Conservation (phyloP, 495 filamentous ascomycete species). For the Massariosphaeria phaeospora region DNA sequence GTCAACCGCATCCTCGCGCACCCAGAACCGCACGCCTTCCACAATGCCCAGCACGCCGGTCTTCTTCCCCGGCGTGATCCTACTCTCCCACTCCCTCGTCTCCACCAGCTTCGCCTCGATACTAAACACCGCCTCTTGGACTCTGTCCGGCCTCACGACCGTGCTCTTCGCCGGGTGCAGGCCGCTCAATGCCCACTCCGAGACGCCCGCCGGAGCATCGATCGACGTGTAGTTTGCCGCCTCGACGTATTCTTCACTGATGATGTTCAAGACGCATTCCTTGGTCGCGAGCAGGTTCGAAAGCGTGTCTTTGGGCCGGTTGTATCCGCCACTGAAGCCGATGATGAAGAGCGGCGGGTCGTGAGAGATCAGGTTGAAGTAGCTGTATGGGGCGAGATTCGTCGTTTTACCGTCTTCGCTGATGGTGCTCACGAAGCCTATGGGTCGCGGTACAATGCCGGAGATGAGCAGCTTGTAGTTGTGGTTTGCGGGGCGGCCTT, state of each 20-base stretch:
- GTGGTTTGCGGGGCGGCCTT: constrained; percentile 58
- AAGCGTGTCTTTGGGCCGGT: constrained; percentile 68
- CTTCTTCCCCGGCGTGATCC: constrained; percentile 61
- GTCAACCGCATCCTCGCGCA: constrained; percentile 80
- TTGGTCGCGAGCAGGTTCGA: constrained; percentile 63
- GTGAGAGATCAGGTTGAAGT: constrained; percentile 76
- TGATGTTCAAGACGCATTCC: constrained; percentile 73
- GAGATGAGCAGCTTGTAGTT: constrained; percentile 95
- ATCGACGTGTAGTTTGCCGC: constrained; percentile 76
- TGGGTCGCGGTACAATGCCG: constrained; percentile 77
- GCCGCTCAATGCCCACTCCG: constrained; percentile 77
- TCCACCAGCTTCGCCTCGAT: constrained; percentile 75
- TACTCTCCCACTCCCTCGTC: constrained; percentile 70
- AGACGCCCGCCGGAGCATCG: constrained; percentile 71
- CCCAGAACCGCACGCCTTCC: constrained; percentile 86
- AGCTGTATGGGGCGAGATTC: constrained; percentile 86
- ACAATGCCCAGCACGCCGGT: constrained; percentile 69
- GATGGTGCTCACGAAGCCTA: constrained; percentile 59
- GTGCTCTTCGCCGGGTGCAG: constrained; percentile 64
- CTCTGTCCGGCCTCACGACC: constrained; percentile 65
- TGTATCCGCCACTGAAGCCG: constrained; percentile 53
- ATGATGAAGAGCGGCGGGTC: constrained; percentile 88
- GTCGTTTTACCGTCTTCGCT: constrained; percentile 53
- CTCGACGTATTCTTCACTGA: constrained; percentile 78
- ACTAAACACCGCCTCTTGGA: constrained; percentile 73